Evolutionary conservation across 2,329 filamentous ascomycete species (phyloP), one percentile per base, ranked within the genome.

Genomic region (Blumeriella jaapii): DNA sequence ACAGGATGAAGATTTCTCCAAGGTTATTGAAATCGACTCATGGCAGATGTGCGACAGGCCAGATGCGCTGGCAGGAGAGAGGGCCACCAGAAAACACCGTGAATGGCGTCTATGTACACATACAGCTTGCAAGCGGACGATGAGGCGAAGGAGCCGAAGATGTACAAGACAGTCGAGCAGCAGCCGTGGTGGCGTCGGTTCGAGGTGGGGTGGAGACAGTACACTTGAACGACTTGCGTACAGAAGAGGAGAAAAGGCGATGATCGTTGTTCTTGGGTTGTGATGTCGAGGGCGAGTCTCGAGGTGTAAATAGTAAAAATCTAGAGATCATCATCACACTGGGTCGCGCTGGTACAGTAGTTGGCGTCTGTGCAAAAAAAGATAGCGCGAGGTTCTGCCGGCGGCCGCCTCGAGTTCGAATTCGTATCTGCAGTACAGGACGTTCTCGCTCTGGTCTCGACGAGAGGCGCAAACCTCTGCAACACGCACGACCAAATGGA

Each of bases 1-100:
- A 63, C 60, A 63, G 60, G 54, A 57, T 64, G 60, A 55, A 56
- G 44, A 52, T 47, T 55, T 57, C 56, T 51, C 39, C 39, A 36
- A 34, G 39, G 37, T 47, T 48, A 50, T 45, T 37, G 42, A 40
- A 44, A 28, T 42, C 40, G 43, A 47, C 39, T 55, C 53, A 55
- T 56, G 48, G 45, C 47, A 56, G 34, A 49, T 47, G 49, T 53
- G 54, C 54, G 52, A 50, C 39, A 46, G 39, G 34, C 44, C 24
- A 20, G 26, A 27, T 14, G 36, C 35, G 40, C 36, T 41, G 44
- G 40, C 15, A 22, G 16, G 25, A 23, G 31, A 27, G 22, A 20
- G 9, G 28, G 15, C n/a, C 16, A 31, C 31, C 29, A 37, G 23
- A 32, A 11, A 10, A 14, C 27, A 3, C 12, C 22, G 22, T 24